These are phyloP conservation scores for Sporothrix euskadiensis DNA, from an alignment of 2,329 filamentous ascomycete genomes.

Conservation along the genomic window DNA sequence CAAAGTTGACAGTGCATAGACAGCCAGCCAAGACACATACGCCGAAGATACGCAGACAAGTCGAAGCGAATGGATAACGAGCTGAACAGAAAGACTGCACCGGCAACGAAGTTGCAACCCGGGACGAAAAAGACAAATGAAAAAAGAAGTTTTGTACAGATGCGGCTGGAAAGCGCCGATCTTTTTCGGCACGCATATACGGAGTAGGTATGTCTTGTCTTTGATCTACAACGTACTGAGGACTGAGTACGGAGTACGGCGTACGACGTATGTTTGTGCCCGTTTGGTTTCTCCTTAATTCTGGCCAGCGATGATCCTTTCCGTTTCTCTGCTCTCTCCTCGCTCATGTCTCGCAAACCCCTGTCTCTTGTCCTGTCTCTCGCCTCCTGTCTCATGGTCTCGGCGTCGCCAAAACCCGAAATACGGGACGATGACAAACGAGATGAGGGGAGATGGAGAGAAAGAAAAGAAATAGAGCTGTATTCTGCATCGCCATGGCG, in stretches of 20 bases:
- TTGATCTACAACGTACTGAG: neutral
- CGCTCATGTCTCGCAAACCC: neutral
- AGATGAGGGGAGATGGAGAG: neutral
- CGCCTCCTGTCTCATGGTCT: neutral
- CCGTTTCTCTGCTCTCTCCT: neutral
- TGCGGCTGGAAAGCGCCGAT: neutral
- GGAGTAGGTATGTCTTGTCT: neutral
- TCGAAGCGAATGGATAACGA: neutral
- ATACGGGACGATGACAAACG: neutral
- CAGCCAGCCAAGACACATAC: neutral
- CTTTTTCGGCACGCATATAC: neutral
- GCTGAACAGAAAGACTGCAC: neutral
- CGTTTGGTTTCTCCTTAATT: neutral
- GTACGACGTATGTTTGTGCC: neutral
- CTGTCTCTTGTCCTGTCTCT: slow-evolving; percentile 3
- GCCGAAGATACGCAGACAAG: neutral
- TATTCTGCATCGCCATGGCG: neutral
- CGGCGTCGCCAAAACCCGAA: neutral
- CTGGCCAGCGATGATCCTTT: neutral
- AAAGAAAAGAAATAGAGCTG: neutral
- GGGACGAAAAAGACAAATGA: neutral
- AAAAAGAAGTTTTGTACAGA: neutral
- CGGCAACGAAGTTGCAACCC: slow-evolving; percentile 6
- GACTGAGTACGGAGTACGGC: too few species aligned
- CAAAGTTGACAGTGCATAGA: neutral